Percentiles rank a stretch among this genome's conserved stretches.
Evolutionary conservation across 2,329 filamentous ascomycete species (phyloP).

Genomic region (Penicillium sp.): DNA sequence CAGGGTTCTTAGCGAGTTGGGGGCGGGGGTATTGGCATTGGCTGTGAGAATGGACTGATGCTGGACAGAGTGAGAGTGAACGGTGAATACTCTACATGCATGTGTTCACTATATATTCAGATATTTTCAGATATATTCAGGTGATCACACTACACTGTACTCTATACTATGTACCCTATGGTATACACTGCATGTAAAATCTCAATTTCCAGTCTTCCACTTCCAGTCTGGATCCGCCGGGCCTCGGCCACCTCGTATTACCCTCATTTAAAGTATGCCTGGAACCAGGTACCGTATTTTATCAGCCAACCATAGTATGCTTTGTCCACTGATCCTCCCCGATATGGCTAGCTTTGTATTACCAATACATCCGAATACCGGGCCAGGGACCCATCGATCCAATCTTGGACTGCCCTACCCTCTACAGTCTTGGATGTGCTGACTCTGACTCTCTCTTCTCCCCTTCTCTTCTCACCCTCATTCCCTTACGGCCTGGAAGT

Average conservation of each 20-base stretch:
- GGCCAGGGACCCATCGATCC: constrained; percentile 13
- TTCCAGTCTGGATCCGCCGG: not conserved
- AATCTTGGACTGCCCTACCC: too few species aligned
- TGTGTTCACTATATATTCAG: too few species aligned
- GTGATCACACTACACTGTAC: too few species aligned
- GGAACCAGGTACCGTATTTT: constrained; percentile 21
- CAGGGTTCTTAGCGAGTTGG: constrained; percentile 18
- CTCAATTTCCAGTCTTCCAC: not conserved
- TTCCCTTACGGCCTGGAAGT: constrained; percentile 27
- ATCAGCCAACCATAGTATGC: constrained; percentile 8
- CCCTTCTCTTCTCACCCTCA: not conserved
- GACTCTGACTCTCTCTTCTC: not conserved
- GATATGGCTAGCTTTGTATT: constrained; percentile 7
- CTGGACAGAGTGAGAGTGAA: too few species aligned
- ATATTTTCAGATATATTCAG: too few species aligned
- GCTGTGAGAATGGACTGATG: too few species aligned
- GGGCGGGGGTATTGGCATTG: not conserved
- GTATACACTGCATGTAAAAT: too few species aligned
- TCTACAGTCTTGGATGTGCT: not conserved
- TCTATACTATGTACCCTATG: too few species aligned
- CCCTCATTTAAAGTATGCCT: constrained; percentile 1
- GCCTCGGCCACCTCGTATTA: constrained; percentile 9
- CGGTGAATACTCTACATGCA: too few species aligned
- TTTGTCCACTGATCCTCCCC: not conserved
- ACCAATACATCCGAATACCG: constrained; percentile 8